A percentile compares a stretch with the other conserved stretches of the same genome.
These are phyloP conservation scores for Cryphonectria carpinicola DNA, from an alignment of 2,329 filamentous ascomycete species.

Conservation along the genomic window DNA sequence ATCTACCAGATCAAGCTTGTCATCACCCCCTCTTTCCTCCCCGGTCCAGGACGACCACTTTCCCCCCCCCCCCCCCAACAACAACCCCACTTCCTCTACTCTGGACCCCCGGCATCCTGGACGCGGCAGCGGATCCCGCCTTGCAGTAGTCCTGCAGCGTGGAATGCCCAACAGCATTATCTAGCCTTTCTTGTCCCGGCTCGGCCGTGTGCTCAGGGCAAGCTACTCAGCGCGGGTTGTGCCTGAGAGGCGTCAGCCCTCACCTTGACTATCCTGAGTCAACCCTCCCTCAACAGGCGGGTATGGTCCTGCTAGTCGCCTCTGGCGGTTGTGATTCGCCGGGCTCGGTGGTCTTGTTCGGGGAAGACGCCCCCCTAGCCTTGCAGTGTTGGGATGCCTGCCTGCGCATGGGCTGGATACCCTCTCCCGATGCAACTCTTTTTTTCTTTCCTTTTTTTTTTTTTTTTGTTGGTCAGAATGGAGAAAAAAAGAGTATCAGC, in stretches of 20 bases:
- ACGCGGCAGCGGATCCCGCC: constrained; percentile 16
- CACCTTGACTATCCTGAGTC: constrained; percentile 16
- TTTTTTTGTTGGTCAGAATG: neutral
- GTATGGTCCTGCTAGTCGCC: neutral
- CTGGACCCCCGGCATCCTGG: neutral
- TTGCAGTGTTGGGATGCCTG: neutral
- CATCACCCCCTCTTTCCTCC: neutral
- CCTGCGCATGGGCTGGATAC: neutral
- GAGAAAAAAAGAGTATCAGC: neutral
- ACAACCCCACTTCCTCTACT: too few relatives aligned
- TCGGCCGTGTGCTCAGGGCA: constrained; percentile 19
- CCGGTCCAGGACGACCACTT: neutral
- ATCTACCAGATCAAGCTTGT: constrained; percentile 8
- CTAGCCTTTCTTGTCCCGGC: constrained; percentile 15
- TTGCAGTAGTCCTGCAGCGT: constrained; percentile 27
- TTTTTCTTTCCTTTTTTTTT: neutral
- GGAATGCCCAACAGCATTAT: constrained; percentile 12
- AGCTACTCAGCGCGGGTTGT: constrained; percentile 22
- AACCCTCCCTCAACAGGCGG: constrained; percentile 8
- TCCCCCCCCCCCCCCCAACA: too few relatives aligned
- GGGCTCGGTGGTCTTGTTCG: neutral
- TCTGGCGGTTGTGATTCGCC: neutral
- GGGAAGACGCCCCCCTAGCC: neutral
- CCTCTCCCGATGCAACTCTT: neutral
- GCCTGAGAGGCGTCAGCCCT: constrained; percentile 7